Conservation (phyloP, 768 basidiomycete species). For the Lepiota subincarnata region DNA sequence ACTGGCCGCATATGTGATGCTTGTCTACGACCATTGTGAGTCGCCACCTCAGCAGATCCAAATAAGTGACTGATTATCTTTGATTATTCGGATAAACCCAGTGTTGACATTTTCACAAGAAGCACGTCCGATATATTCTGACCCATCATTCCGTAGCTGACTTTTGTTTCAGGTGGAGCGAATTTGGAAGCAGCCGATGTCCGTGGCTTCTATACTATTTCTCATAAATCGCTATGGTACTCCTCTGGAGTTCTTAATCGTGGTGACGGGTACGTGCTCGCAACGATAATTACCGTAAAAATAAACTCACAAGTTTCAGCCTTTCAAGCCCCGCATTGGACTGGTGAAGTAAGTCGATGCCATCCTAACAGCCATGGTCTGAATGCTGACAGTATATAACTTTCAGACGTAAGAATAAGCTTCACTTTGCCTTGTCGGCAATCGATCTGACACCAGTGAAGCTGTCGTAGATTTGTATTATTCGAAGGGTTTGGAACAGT, state of each 20-base stretch:
- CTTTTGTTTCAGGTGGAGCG: conserved; percentile 21
- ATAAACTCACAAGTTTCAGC: conserved; percentile 13
- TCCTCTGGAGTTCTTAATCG: conserved; percentile 23
- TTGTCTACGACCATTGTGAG: conserved; percentile 20
- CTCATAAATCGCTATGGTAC: conserved; percentile 27
- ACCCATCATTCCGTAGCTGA: background rate
- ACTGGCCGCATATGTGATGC: conserved; percentile 18
- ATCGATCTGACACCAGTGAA: conserved; percentile 1
- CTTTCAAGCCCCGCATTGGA: conserved; percentile 22
- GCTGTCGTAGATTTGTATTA: conserved; percentile 24
- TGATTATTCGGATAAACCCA: background rate
- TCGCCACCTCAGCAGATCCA: background rate
- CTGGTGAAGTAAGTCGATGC: conserved; percentile 14
- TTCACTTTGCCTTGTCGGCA: background rate
- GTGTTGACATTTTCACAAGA: conserved; percentile 13
- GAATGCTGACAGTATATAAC: background rate
- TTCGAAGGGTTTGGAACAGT: conserved; percentile 27
- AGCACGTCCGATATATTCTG: background rate
- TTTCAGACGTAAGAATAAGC: background rate
- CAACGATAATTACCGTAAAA: background rate
- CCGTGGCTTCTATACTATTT: conserved; percentile 23
- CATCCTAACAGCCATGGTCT: background rate
- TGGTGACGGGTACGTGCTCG: conserved; percentile 17
- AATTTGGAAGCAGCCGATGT: conserved; percentile 24
- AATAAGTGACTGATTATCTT: background rate